Percentiles rank a stretch among this genome's conserved stretches.
phyloP scores from a whole-genome alignment of 1,139 yeast genomes.

The Yamadazyma dushanensis region DNA sequence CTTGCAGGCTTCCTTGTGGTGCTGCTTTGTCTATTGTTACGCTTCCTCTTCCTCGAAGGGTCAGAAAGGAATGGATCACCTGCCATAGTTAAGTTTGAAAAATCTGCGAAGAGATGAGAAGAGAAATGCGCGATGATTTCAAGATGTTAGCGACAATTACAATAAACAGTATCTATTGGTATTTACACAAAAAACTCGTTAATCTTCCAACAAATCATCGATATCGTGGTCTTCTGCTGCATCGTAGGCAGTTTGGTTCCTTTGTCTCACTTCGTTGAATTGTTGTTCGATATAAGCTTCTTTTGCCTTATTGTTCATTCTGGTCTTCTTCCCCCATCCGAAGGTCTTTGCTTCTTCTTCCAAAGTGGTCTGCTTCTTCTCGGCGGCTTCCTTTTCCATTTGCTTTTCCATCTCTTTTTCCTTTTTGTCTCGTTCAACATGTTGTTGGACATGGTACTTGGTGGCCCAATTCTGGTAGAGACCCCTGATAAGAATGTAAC shows the following conservation, averaged over 20 bases:
- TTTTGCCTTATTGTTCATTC: slow-evolving; percentile 56
- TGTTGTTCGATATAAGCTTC: slow-evolving; percentile 53
- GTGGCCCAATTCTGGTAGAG: slow-evolving; percentile 46
- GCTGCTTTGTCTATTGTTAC: slow-evolving; percentile 22
- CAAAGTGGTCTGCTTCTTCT: slow-evolving; percentile 30
- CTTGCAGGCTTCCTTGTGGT: slow-evolving; percentile 3
- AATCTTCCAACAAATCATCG: slow-evolving; percentile 62
- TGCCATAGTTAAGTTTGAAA: slow-evolving; percentile 11
- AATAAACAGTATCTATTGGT: not conserved
- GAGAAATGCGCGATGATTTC: not conserved
- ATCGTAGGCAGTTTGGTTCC: slow-evolving; percentile 44
- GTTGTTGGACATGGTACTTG: slow-evolving; percentile 51
- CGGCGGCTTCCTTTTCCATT: slow-evolving; percentile 34
- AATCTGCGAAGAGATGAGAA: not conserved
- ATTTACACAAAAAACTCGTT: not conserved
- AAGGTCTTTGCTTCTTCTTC: slow-evolving; percentile 48
- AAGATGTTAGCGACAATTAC: not conserved
- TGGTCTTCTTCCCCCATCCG: slow-evolving; percentile 81
- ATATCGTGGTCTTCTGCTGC: slow-evolving; percentile 70
- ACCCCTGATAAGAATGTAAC: slow-evolving; percentile 37
- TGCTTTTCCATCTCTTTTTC: slow-evolving; percentile 17
- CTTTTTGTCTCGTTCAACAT: slow-evolving; percentile 49
- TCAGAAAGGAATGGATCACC: slow-evolving; percentile 65
- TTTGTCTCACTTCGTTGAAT: slow-evolving; percentile 40
- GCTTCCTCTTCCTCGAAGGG: slow-evolving; percentile 54